Evolutionary conservation across 202 grass and related monocot genomes (phyloP), one percentile per base, ranked within the genome.

Genomic region (Setaria italica): DNA sequence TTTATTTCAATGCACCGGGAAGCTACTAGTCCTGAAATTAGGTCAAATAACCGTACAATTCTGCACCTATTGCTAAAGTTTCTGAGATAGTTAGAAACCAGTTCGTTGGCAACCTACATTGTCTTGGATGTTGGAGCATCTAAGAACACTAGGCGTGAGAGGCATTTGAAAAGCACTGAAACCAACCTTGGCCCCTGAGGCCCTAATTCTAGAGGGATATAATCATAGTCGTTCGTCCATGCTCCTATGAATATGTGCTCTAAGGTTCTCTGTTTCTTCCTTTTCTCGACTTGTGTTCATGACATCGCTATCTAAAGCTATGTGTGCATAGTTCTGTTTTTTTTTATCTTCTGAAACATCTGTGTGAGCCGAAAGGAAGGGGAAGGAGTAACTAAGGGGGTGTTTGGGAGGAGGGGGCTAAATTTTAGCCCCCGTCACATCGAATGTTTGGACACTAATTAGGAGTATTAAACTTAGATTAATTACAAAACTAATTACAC

Each of bases 351-450:
- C 59, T 11, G 67, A 74, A 79, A 21, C 1, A 72, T 17, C 15
- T 63, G 9, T 70, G 59, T 56, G 60, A 71, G 67, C 25, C 75
- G 62, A 79, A 79, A 55, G 55, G 67, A 84, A 84, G 67, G 50
- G 80, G 74, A 80, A 76, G 9, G 79, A 82, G 62, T 45, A 51
- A n/a, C 62, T 46, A 81, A n/a, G n/a, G n/a, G n/a, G n/a, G n/a
- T n/a, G n/a, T n/a, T n/a, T n/a, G n/a, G n/a, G n/a, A n/a, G n/a
- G n/a, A n/a, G n/a, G n/a, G n/a, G n/a, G n/a, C n/a, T n/a, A n/a
- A n/a, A n/a, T n/a, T n/a, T n/a, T n/a, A n/a, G n/a, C n/a, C n/a
- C n/a, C n/a, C n/a, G n/a, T n/a, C n/a, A n/a, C n/a, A n/a, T n/a
- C n/a, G n/a, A n/a, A n/a, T n/a, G n/a, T n/a, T n/a, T n/a, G n/a